Evolutionary conservation across 495 filamentous ascomycete species (phyloP).

Genomic region (Trichodelitschia bisporula): DNA sequence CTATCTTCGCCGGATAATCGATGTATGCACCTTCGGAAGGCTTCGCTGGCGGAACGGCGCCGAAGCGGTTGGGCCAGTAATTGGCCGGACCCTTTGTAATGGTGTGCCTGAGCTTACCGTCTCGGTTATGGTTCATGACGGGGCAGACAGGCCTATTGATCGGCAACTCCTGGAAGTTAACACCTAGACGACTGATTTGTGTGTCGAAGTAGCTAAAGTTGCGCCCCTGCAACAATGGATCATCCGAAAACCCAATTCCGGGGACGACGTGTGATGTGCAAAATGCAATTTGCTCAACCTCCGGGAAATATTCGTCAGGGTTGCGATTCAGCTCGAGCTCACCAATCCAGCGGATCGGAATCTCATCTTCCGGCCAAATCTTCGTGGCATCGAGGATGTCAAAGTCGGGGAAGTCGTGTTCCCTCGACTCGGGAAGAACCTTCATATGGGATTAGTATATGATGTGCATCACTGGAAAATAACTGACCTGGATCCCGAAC

Average conservation of each 20-base stretch:
- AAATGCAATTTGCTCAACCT: constrained; percentile 69
- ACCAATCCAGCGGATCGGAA: constrained; percentile 61
- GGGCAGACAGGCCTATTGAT: constrained; percentile 63
- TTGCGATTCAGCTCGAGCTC: constrained; percentile 65
- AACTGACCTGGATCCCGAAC: constrained; percentile 57
- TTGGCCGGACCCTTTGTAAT: constrained; percentile 51
- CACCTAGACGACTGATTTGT: constrained; percentile 55
- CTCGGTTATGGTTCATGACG: constrained; percentile 57
- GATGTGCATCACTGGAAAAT: too few species aligned
- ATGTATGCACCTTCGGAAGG: constrained; percentile 36
- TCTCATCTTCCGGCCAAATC: constrained; percentile 63
- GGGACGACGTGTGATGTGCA: constrained; percentile 70
- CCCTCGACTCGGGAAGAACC: constrained; percentile 42
- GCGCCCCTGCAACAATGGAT: constrained; percentile 59
- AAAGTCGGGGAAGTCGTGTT: constrained; percentile 71
- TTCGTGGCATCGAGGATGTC: constrained; percentile 87
- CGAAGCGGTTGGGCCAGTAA: constrained; percentile 74
- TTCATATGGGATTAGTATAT: too few species aligned
- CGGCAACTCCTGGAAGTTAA: constrained; percentile 70
- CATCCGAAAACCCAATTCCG: constrained; percentile 69
- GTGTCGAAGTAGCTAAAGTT: constrained; percentile 83
- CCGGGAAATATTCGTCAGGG: constrained; percentile 64
- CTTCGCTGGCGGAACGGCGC: constrained; percentile 32
- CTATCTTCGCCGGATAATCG: constrained; percentile 39
- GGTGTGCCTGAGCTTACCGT: constrained; percentile 37